Percentiles rank a stretch among this genome's conserved stretches.
Conservation (phyloP, 208 protist genomes). For the Leishmania tropica region DNA sequence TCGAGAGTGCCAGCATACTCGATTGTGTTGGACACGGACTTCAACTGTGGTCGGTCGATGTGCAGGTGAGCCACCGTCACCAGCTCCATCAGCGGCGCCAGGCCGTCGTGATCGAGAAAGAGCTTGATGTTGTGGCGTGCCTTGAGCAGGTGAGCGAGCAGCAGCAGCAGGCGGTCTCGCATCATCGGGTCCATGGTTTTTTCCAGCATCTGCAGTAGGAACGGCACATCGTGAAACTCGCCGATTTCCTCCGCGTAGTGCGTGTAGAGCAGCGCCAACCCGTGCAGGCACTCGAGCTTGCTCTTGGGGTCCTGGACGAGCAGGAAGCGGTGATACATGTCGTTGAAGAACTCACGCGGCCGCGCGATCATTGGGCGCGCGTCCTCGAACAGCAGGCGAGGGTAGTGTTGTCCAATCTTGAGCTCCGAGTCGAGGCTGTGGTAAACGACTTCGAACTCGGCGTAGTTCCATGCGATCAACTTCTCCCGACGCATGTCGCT, state of each 20-base stretch:
- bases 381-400: constrained; percentile 89
- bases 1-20: constrained; percentile 51
- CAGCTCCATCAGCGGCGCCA: constrained; percentile 81
- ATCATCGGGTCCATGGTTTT: constrained; percentile 78
- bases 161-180: constrained; percentile 88
- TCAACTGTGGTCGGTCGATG: constrained; percentile 85
- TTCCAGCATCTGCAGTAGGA: constrained; percentile 81
- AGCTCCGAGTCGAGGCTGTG: constrained; percentile 89
- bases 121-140: constrained; percentile 90
- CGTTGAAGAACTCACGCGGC: constrained; percentile 92
- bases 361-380: constrained; percentile 63
- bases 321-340: constrained; percentile 94
- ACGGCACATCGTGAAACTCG: constrained; percentile 86
- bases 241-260: constrained; percentile 83
- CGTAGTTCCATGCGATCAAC: constrained; percentile 91
- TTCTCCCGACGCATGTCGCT: constrained; percentile 38
- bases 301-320: constrained; percentile 72
- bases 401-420: constrained; percentile 89
- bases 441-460: constrained; percentile 94
- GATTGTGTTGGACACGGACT: constrained; percentile 81
- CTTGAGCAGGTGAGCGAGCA: constrained; percentile 70
- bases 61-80: constrained; percentile 94
- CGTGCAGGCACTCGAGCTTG: constrained; percentile 85
- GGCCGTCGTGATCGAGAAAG: constrained; percentile 90
- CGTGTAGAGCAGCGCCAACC: constrained; percentile 90